Evolutionary conservation across 1,284 basidiomycete genomes (phyloP).

Genomic region (Melanopsichium pennsylvanicum): DNA sequence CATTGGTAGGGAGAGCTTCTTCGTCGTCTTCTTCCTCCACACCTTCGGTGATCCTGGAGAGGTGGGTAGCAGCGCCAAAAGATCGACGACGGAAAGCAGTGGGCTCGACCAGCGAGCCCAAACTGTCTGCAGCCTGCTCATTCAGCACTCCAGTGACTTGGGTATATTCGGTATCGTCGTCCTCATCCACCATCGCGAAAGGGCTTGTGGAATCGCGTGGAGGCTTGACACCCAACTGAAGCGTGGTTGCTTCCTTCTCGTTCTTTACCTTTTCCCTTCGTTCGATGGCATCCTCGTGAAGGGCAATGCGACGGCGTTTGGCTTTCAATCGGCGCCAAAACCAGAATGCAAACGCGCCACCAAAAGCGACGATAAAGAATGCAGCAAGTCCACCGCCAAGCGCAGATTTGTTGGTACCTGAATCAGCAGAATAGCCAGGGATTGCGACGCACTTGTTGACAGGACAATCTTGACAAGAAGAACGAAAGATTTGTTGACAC

Average conservation of each 20-base stretch:
- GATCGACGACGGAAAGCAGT: slow-evolving; percentile 28
- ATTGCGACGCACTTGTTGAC: slow-evolving; percentile 46
- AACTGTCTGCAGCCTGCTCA: slow-evolving; percentile 4
- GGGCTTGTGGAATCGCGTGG: neutral
- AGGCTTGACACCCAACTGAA: slow-evolving; percentile 24
- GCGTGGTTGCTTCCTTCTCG: slow-evolving; percentile 37
- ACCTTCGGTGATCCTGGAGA: slow-evolving; percentile 49
- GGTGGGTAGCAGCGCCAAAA: slow-evolving; percentile 50
- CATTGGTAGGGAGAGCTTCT: neutral
- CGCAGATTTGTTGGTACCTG: slow-evolving; percentile 22
- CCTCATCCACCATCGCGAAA: slow-evolving; percentile 23
- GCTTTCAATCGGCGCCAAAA: slow-evolving; percentile 31
- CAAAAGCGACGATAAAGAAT: slow-evolving; percentile 23
- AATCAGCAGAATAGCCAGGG: slow-evolving; percentile 3
- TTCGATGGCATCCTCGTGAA: slow-evolving; percentile 29
- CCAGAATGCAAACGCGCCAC: slow-evolving; percentile 21
- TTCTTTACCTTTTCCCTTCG: slow-evolving; percentile 30
- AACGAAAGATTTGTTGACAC: slow-evolving; percentile 45
- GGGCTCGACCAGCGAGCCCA: slow-evolving; percentile 42
- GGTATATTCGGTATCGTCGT: slow-evolving; percentile 47
- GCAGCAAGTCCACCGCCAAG: slow-evolving; percentile 46
- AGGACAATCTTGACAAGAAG: slow-evolving; percentile 45
- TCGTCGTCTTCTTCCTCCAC: slow-evolving; percentile 50
- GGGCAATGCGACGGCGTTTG: slow-evolving; percentile 27
- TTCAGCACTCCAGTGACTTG: slow-evolving; percentile 38